Evolutionary conservation across 805 yeast species (phyloP).

Genomic region (Saccharomycopsis sp.): DNA sequence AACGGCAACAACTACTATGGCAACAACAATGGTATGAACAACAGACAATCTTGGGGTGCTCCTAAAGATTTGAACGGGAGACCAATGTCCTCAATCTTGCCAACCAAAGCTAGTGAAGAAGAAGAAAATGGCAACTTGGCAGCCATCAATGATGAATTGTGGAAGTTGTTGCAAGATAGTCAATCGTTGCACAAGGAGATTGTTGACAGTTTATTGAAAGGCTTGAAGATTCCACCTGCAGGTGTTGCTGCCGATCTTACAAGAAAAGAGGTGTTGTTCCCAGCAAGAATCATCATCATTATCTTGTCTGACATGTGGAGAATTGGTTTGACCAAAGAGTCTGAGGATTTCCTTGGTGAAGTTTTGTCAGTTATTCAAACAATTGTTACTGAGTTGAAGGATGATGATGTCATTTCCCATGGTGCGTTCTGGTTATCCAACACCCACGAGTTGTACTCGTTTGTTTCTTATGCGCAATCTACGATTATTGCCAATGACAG

Average conservation of each 20-base stretch:
- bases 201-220: constrained; percentile 76
- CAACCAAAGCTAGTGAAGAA: constrained; percentile 43
- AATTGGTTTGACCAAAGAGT: constrained; percentile 83
- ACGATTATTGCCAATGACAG: constrained; percentile 83
- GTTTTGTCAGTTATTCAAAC: constrained; percentile 81
- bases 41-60: constrained; percentile 27
- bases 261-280: constrained; percentile 88
- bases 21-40: constrained; percentile 24
- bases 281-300: constrained; percentile 88
- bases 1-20: constrained; percentile 13
- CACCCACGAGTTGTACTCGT: constrained; percentile 90
- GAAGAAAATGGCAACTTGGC: constrained; percentile 39
- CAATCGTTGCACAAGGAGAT: constrained; percentile 71
- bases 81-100: constrained; percentile 56
- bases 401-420: constrained; percentile 78
- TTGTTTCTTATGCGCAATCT: constrained; percentile 86
- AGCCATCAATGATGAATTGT: constrained; percentile 68
- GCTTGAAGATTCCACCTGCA: constrained; percentile 76
- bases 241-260: constrained; percentile 77
- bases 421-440: constrained; percentile 98
- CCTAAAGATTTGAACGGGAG: constrained; percentile 28
- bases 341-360: constrained; percentile 84
- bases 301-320: constrained; percentile 97
- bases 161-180: constrained; percentile 61
- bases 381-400: constrained; percentile 68